Conservation (phyloP, 768 basidiomycete genomes). For the Tylopilus rubrobrunneus region DNA sequence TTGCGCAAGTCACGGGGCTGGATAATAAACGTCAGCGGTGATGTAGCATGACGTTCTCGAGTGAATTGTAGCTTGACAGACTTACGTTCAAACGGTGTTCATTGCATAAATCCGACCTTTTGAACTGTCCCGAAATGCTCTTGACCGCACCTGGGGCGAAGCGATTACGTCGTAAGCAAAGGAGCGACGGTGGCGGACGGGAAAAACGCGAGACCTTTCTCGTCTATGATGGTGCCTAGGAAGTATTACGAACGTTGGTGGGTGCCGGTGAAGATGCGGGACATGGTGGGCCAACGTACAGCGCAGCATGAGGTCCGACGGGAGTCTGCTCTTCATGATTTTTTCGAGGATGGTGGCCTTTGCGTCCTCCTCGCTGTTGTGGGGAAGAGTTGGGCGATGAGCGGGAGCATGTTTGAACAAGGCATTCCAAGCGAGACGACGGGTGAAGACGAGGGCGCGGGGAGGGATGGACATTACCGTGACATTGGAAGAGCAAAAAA, state of each 20-base stretch:
- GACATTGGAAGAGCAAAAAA: conserved; percentile 32
- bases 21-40: conserved; percentile 23
- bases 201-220: conserved; percentile 55
- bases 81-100: conserved; percentile 90
- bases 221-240: conserved; percentile 82
- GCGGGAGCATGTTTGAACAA: conserved; percentile 9
- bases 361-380: conserved; percentile 69
- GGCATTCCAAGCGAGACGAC: conserved; percentile 27
- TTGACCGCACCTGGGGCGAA: conserved; percentile 67
- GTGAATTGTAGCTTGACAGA: conserved; percentile 14
- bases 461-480: conserved; percentile 23
- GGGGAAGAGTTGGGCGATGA: conserved; percentile 18
- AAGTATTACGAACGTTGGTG: conserved; percentile 14
- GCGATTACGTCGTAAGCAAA: conserved; percentile 27
- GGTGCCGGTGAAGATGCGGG: conserved; percentile 1
- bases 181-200: conserved; percentile 3
- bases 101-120: conserved; percentile 81
- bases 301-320: conserved; percentile 85
- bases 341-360: conserved; percentile 77
- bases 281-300: conserved; percentile 52
- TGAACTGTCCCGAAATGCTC: conserved; percentile 86
- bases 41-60: conserved; percentile 16
- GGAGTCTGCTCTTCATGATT: conserved; percentile 82
- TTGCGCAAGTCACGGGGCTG: conserved; percentile 95
- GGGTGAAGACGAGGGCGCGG: neutral